Evolutionary conservation across 768 basidiomycete genomes (phyloP).

Genomic region (Lactarius vividus): DNA sequence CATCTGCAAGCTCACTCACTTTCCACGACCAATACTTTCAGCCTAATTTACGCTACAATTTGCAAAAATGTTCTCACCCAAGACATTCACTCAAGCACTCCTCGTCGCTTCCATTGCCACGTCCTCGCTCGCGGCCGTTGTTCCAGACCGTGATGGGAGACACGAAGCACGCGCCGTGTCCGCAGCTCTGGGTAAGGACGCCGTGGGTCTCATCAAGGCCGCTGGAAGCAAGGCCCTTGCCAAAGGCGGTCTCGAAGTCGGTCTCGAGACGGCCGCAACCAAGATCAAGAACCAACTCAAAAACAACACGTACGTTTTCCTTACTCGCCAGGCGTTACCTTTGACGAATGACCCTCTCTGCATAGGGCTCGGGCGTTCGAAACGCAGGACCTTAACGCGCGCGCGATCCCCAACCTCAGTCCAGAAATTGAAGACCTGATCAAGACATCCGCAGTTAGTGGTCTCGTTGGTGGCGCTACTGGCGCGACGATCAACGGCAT

Average conservation of each 20-base stretch:
- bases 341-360: background rate
- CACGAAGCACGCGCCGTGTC: background rate
- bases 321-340: background rate
- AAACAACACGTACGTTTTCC: background rate
- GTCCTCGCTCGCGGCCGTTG: background rate
- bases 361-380: background rate
- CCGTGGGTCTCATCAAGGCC: background rate
- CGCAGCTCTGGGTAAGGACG: background rate
- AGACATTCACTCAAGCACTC: background rate
- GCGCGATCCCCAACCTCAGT: background rate
- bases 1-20: background rate
- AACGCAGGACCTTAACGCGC: background rate
- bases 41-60: background rate
- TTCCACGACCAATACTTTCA: background rate
- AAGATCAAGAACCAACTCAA: background rate
- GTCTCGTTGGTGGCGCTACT: background rate
- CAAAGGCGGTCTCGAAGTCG: background rate
- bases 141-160: background rate
- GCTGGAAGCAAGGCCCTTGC: background rate
- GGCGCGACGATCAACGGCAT: background rate
- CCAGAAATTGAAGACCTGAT: background rate
- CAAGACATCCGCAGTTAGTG: conserved; percentile 1
- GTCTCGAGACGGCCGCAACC: no score
- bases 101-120: conserved; percentile 3
- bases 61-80: background rate